A percentile compares a stretch with the other conserved stretches of the same genome.
phyloP scores from a whole-genome alignment of 768 basidiomycete species.

The Lactifluus hygrophoroides region DNA sequence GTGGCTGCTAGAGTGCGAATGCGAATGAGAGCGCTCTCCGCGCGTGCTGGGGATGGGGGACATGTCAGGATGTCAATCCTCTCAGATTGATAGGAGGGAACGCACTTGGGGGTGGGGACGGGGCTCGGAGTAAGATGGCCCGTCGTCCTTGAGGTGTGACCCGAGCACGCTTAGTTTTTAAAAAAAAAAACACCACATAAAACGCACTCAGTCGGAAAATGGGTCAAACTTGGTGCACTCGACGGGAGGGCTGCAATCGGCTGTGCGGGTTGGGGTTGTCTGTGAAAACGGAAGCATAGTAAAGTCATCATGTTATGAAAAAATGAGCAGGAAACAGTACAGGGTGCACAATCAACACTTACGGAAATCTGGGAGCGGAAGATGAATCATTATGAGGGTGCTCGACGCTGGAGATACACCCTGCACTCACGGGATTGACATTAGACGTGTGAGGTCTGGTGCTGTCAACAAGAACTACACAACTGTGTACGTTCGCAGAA shows the following conservation, averaged over 20 bases:
- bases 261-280: neutral
- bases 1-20: neutral
- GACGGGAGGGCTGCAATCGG: neutral
- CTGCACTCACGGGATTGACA: conserved; percentile 10
- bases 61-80: neutral
- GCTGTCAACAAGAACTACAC: neutral
- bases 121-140: neutral
- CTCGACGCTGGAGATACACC: neutral
- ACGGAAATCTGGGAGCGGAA: conserved; percentile 5
- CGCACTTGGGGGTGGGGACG: conserved; percentile 3
- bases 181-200: too few species aligned
- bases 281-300: neutral
- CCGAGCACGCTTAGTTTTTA: neutral
- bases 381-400: neutral
- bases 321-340: neutral
- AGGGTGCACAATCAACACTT: neutral
- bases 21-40: neutral
- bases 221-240: neutral
- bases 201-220: too few species aligned
- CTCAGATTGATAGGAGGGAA: neutral
- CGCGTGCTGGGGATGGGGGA: neutral
- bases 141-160: neutral
- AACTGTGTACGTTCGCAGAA: neutral
- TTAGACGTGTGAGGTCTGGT: neutral
- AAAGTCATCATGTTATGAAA: neutral